Percentiles rank a stretch among this genome's conserved stretches.
These are phyloP conservation scores for Macrophomina tecta DNA, from an alignment of 2,329 filamentous ascomycete species.

Conservation along the genomic window DNA sequence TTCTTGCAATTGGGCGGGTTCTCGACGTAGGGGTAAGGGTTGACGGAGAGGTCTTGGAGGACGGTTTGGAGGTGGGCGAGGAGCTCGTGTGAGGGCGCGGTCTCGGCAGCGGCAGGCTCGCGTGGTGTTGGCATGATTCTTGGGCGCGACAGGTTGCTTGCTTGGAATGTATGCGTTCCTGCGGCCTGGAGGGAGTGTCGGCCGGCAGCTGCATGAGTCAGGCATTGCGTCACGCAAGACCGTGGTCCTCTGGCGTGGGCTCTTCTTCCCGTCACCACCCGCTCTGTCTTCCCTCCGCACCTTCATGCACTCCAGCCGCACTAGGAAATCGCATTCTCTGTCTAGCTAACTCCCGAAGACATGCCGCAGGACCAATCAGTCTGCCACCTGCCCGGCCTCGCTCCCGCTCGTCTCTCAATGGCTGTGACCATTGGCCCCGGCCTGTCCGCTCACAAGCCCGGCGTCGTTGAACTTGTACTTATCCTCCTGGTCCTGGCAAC, in stretches of 20 bases:
- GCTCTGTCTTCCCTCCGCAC: background rate
- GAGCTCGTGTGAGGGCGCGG: conserved; percentile 34
- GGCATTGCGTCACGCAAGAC: conserved; percentile 10
- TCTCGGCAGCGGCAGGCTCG: conserved; percentile 20
- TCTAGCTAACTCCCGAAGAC: background rate
- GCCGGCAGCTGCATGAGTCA: conserved; percentile 1
- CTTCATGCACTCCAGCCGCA: background rate
- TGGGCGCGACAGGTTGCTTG: background rate
- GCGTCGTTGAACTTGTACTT: conserved; percentile 33
- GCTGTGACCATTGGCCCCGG: background rate
- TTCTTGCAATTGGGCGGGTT: conserved; percentile 59
- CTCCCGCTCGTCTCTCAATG: background rate
- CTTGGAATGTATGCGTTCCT: conserved; percentile 4
- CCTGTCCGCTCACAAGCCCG: conserved; percentile 21
- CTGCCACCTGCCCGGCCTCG: no score
- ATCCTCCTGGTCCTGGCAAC: conserved; percentile 43
- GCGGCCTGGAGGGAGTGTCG: background rate
- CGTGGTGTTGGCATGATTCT: conserved; percentile 19
- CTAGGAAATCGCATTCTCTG: background rate
- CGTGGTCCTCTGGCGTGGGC: background rate
- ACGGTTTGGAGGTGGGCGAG: conserved; percentile 49
- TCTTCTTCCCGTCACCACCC: background rate
- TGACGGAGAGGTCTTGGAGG: conserved; percentile 49
- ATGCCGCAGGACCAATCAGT: background rate
- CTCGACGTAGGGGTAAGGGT: conserved; percentile 57